phyloP scores from a whole-genome alignment of 441 rosid species.

The Sinapis alba region DNA sequence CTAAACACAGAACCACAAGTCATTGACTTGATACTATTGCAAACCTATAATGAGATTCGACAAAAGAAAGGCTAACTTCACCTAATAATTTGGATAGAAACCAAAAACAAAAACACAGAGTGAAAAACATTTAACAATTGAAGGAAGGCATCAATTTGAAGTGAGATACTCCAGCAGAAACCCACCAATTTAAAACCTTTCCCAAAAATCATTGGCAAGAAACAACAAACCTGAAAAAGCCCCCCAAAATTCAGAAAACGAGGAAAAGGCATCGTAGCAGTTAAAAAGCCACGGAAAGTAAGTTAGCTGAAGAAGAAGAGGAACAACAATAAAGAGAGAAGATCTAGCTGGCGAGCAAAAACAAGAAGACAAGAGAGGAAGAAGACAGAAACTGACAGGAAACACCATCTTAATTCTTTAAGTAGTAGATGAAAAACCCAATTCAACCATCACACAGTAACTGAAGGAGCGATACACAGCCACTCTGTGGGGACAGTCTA shows the following conservation, averaged over 20 bases:
- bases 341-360: slow-evolving; percentile 4
- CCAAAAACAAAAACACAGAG: background rate
- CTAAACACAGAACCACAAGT: slow-evolving; percentile 2
- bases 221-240: slow-evolving; percentile 37
- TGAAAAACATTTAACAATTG: background rate
- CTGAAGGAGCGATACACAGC: slow-evolving; percentile 12
- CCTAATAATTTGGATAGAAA: too few species aligned
- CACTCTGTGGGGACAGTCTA: slow-evolving; percentile 21
- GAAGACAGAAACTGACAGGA: slow-evolving; percentile 24
- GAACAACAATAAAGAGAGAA: slow-evolving; percentile 17
- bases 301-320: slow-evolving; percentile 25
- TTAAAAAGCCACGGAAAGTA: background rate
- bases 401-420: background rate
- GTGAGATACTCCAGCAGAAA: slow-evolving; percentile 14
- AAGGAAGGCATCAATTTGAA: background rate
- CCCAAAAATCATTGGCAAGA: slow-evolving; percentile 26
- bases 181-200: slow-evolving; percentile 5
- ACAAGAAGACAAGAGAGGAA: slow-evolving; percentile 11
- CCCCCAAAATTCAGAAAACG: slow-evolving; percentile 36
- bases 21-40: slow-evolving; percentile 9
- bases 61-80: slow-evolving; percentile 9
- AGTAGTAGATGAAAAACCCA: slow-evolving; percentile 16
- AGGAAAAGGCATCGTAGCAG: slow-evolving; percentile 30
- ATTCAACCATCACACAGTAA: slow-evolving; percentile 28
- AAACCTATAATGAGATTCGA: slow-evolving; percentile 11